Evolutionary conservation across 495 filamentous ascomycete species (phyloP), one percentile per base, ranked within the genome.

Genomic region (Letharia columbiana): DNA sequence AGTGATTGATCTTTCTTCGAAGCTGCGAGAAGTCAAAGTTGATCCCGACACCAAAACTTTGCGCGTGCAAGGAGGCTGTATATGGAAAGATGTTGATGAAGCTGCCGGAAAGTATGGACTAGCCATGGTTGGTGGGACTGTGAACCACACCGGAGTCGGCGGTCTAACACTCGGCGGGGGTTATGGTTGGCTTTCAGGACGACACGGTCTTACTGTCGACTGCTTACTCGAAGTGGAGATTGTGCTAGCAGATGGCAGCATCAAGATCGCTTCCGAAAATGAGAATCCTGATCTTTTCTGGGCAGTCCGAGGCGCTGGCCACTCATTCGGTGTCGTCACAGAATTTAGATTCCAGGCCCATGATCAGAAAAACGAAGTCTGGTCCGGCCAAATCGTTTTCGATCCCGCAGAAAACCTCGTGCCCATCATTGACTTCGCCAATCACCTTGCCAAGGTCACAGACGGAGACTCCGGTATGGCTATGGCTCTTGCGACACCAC

Each of bases 101-200:
- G 80, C 76, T 0, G 79, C 79, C 20, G 78, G 72, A 18, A 69
- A 77, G 52, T 73, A 82, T 64, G 80, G 78, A 1, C 73, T 87
- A 20, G 84, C 82, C 13, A 79, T 78, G 15, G 84, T 87, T 7
- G 85, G 83, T 7, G 85, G 85, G 9, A 86, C 83, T 0, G 83
- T 86, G 23, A 84, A 84, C 68, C 78, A 84, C 64, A 84, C 81
- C 33, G 84, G 85, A 39, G 78, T 87, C 33, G 83, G 83, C 3
- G 85, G 85, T 8, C 70, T 86, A 37, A 85, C 82, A 0, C 74
- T 87, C 3, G 83, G 84, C 8, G 84, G 84, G 1, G 84, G 85
- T 5, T 82, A 83, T 68, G 84, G 84, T 35, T 80, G 77, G 73
- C 73, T 86, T 12, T 76, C 74, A 57, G 79, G 79, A 3, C 66